Base-by-base conservation (phyloP, 2,329 filamentous ascomycete genomes). In the Myotisia sp. region DNA sequence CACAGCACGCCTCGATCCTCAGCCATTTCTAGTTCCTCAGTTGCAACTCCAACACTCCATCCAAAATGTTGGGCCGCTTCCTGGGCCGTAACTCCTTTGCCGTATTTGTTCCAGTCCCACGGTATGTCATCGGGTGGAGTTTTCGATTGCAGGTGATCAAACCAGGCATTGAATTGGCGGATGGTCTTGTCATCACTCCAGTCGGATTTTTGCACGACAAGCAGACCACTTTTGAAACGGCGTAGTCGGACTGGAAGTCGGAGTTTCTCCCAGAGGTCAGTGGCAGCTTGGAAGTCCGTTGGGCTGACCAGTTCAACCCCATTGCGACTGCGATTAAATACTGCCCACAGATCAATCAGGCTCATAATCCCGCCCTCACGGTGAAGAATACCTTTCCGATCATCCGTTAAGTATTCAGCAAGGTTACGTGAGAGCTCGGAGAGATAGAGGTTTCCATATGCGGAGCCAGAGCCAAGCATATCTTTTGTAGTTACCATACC, bases 31-130 rank as follows among this genome's bases (percentile, higher is more conserved):
- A 98, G 66, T 59, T 98, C 90, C 54, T 95, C 90, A 39, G 79
- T 81, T 1, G 90, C 90, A 14, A 98, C 87, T 6, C 90, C 90
- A 5, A 98, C 79, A 53, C 90, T 95, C 90, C 90, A 98, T 4
- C 86, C 83, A 57, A 98, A 98, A 32, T 74, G 68, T 55, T 92
- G 82, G 0, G 90, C 90, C 0, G 76, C 74, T 50, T 95, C 86
- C 51, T 90, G 82, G 2, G 85, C 84, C 9, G 85, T 94, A 18
- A 95, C 76, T 6, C 90, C 85, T 37, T 77, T 71, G 0, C 90
- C 86, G 54, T 84, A 94, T 26, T 64, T 49, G 29, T 65, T 66
- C 79, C 78, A 83, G 47, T 92, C 77, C 81, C 81, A 90, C 0
- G 67, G 47, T 21, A 77, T 67, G 3, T 79, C 70, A n/a, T 63